These are phyloP conservation scores for Tetrapisispora arboricola DNA, from an alignment of 805 yeast species.

Conservation along the genomic window DNA sequence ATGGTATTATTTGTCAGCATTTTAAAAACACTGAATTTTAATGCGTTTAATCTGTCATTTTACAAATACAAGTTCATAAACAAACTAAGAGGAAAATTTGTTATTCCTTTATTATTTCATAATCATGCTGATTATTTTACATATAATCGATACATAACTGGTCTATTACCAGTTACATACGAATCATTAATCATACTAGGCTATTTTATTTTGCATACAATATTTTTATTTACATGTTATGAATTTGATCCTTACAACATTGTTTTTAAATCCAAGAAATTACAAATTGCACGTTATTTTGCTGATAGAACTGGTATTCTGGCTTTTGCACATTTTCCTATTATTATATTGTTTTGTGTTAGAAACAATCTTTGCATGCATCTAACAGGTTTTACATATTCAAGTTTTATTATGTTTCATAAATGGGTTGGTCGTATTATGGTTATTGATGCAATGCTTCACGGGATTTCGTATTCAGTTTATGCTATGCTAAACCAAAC, in stretches of 20 bases:
- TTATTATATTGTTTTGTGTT: conserved; percentile 53
- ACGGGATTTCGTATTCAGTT: conserved; percentile 31
- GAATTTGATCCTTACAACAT: conserved; percentile 12
- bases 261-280: conserved; percentile 7
- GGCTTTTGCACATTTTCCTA: conserved; percentile 41
- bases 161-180: conserved; percentile 16
- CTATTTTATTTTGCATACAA: conserved; percentile 11
- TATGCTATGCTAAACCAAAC: conserved; percentile 24
- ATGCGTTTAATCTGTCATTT: conserved; percentile 7
- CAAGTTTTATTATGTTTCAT: conserved; percentile 58
- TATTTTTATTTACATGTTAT: conserved; percentile 8
- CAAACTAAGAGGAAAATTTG: conserved; percentile 11
- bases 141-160: conserved; percentile 6
- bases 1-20: conserved; percentile 5
- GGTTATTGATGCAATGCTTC: conserved; percentile 31
- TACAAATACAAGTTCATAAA: conserved; percentile 6
- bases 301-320: conserved; percentile 42
- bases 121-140: conserved; percentile 15
- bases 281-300: conserved; percentile 21
- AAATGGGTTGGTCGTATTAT: conserved; percentile 41
- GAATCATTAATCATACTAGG: conserved; percentile 14
- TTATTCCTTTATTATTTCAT: conserved; percentile 11
- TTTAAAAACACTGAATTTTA: conserved; percentile 7
- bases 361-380: conserved; percentile 57
- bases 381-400: conserved; percentile 52